Percentiles rank a stretch among this genome's conserved stretches.
phyloP scores from a whole-genome alignment of 202 grass and related monocot genomes.

The Zizania palustris region DNA sequence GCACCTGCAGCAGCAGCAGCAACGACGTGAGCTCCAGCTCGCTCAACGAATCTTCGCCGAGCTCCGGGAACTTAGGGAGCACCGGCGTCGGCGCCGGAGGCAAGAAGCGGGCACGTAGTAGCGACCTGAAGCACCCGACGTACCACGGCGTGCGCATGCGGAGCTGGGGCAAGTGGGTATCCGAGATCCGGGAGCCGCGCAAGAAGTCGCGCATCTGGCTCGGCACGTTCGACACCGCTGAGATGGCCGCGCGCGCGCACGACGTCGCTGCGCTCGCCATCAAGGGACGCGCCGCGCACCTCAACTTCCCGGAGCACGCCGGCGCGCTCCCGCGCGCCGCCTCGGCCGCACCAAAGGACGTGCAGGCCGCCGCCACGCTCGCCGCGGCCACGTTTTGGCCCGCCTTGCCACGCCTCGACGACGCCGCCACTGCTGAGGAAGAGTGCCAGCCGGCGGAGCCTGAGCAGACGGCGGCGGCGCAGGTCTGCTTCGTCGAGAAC shows the following conservation, averaged over 20 bases:
- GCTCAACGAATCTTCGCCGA: constrained; percentile 50
- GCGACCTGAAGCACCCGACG: constrained; percentile 81
- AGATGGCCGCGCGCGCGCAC: constrained; percentile 91
- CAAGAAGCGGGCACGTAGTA: constrained; percentile 62
- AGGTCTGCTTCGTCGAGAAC: not conserved
- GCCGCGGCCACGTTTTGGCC: constrained; percentile 47
- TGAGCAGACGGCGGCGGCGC: not conserved
- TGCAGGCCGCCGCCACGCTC: constrained; percentile 78
- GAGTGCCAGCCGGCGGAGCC: not conserved
- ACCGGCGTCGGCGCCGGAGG: not conserved
- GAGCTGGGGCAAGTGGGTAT: constrained; percentile 94
- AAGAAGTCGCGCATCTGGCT: constrained; percentile 99
- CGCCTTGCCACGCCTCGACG: not conserved
- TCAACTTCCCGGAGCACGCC: constrained; percentile 82
- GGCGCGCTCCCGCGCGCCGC: constrained; percentile 68
- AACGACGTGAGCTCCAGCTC: constrained; percentile 38
- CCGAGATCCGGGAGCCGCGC: constrained; percentile 89
- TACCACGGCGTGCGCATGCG: constrained; percentile 93
- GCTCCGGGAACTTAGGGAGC: constrained; percentile 31
- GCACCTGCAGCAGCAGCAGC: constrained; percentile 38
- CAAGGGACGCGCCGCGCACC: constrained; percentile 69
- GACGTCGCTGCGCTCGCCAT: constrained; percentile 81
- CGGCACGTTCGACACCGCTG: constrained; percentile 78
- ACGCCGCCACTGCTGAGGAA: not conserved
- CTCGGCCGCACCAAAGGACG: constrained; percentile 70